These are phyloP conservation scores for Nicotiana paniculata DNA, from an alignment of 257 asterid genomes.

Conservation along the genomic window DNA sequence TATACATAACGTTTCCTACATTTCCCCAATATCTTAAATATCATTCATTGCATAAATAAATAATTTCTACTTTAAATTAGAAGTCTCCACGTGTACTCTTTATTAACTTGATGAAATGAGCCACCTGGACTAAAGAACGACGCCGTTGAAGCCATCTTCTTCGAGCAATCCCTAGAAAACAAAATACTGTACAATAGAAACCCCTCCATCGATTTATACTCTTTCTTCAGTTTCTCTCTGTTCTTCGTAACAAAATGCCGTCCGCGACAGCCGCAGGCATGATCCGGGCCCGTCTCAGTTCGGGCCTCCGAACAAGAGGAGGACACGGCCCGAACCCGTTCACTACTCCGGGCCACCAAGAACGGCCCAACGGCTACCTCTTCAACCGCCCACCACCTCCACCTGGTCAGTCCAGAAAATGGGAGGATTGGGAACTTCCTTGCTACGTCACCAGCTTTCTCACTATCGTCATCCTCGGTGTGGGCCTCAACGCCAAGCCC, in stretches of 20 bases:
- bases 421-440: constrained; percentile 98
- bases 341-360: constrained; percentile 82
- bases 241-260: constrained; percentile 28
- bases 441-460: constrained; percentile 78
- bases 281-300: constrained; percentile 41
- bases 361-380: constrained; percentile 62
- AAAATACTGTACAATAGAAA: too few species aligned
- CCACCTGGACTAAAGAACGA: too few species aligned
- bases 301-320: constrained; percentile 51
- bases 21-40: too few species aligned
- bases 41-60: too few species aligned
- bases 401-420: constrained; percentile 53
- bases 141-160: too few species aligned
- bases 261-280: constrained; percentile 26
- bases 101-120: too few species aligned
- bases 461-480: constrained; percentile 68
- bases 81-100: too few species aligned
- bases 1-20: too few species aligned
- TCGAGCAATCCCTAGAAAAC: too few species aligned
- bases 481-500: constrained; percentile 93
- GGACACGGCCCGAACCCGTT: constrained; percentile 57
- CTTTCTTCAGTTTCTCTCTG: background rate
- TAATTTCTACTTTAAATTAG: too few species aligned
- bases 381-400: constrained; percentile 56
- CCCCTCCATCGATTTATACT: background rate